Base-by-base conservation (phyloP, 192 early-diverging fungal genomes). In the Coemansia interrupta region DNA sequence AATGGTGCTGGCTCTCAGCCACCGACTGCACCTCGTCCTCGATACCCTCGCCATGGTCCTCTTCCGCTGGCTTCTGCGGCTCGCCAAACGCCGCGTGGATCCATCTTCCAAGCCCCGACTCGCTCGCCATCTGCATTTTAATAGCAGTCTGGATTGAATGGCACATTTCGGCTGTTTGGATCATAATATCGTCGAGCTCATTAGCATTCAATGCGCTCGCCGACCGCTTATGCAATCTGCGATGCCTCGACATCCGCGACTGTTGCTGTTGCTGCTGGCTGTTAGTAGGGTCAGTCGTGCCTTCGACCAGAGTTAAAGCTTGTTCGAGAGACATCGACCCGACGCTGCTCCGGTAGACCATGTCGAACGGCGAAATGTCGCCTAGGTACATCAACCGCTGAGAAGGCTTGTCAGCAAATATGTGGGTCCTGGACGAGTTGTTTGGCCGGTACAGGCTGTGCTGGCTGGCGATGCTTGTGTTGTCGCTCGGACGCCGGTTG, bases 121-220 rank as follows among this genome's bases (percentile, higher is more conserved):
- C 64, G 18, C 61, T 60, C 2, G 43, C 41, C 1, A 56, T 44
- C 63, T 78, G 75, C 22, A 68, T 28, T 23, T 49, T 63, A 19
- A 72, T 78, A 0, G 75, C 75, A 1, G 59, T 59, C 56, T 78
- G 75, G 5, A 78, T 54, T n/a, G 75, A 72, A 42, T 78, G 70
- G 28, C 75, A 78, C 55, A 64, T 58, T 48, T 78, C 75, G 5
- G 61, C 75, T 2, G 75, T 72, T 40, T 60, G 68, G 17, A 72
- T 67, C 75, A 78, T 78, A 14, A 78, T 68, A 12, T 78, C 69
- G 55, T 78, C 75, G 17, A 78, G 55, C 56, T 78, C 75, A 51
- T n/a, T 50, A 1, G 29, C 58, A 8, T 66, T 62, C 40, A 78
- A 41, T 11, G 66, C 75, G 46, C 75, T 72, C 0, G 61, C 47